These are phyloP conservation scores for Solanum ossicruentum DNA, from an alignment of 257 asterid species.

Conservation along the genomic window DNA sequence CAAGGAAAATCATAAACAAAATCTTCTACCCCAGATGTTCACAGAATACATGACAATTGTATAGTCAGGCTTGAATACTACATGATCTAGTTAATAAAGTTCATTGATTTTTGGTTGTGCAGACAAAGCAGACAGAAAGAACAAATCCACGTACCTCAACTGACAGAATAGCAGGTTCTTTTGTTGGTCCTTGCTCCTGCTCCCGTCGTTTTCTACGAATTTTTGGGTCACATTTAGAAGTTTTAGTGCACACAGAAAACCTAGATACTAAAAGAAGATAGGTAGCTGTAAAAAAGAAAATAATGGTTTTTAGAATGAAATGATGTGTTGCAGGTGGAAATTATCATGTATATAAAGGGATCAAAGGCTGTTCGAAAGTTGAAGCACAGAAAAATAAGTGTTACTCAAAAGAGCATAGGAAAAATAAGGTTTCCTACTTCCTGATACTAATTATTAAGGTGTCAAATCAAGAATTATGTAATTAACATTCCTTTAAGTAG, in stretches of 20 bases:
- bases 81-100: background rate
- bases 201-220: conserved; percentile 46
- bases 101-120: background rate
- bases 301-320: background rate
- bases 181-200: conserved; percentile 36
- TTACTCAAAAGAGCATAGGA: background rate
- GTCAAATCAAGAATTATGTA: background rate
- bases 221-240: conserved; percentile 4
- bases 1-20: background rate
- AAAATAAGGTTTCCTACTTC: background rate
- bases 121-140: background rate
- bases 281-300: background rate
- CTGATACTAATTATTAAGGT: background rate
- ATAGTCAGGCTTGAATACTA: background rate
- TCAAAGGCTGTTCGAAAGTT: background rate
- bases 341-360: background rate
- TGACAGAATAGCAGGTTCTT: conserved; percentile 77
- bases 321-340: background rate
- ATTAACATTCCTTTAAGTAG: background rate
- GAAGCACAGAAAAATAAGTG: background rate
- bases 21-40: background rate
- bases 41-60: background rate
- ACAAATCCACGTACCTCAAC: conserved; percentile 53
- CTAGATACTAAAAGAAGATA: background rate
- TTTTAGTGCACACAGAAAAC: background rate